phyloP scores from a whole-genome alignment of 1,284 basidiomycete species.

The Inonotus obliquus region DNA sequence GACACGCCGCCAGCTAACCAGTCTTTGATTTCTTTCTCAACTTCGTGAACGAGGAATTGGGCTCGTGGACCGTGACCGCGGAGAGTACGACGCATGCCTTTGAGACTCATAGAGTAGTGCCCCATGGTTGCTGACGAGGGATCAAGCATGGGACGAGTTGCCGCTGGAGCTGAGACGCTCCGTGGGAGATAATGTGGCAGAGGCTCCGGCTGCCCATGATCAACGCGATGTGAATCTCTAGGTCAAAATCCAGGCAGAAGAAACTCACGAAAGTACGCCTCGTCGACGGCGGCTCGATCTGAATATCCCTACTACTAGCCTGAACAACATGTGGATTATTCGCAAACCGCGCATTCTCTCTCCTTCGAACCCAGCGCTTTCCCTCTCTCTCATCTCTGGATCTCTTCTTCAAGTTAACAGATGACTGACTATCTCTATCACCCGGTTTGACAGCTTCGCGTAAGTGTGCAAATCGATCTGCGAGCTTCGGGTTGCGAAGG shows the following conservation, averaged over 20 bases:
- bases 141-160: conserved; percentile 38
- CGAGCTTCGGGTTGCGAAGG: conserved; percentile 52
- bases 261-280: conserved; percentile 52
- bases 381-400: conserved; percentile 60
- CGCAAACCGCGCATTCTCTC: conserved; percentile 69
- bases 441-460: too few relatives aligned
- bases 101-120: conserved; percentile 68
- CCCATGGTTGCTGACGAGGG: conserved; percentile 61
- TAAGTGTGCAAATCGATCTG: too few relatives aligned
- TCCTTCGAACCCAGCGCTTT: conserved; percentile 68
- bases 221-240: too few relatives aligned
- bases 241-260: too few relatives aligned
- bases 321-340: conserved; percentile 65
- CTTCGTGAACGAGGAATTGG: conserved; percentile 54
- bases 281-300: conserved; percentile 38
- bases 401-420: conserved; percentile 31
- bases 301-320: conserved; percentile 54
- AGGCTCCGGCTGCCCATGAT: conserved; percentile 55
- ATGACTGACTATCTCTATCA: conserved; percentile 14
- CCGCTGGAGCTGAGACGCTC: conserved; percentile 45
- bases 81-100: conserved; percentile 65
- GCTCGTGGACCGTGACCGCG: conserved; percentile 56
- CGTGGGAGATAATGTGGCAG: conserved; percentile 65
- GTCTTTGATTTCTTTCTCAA: conserved; percentile 57
- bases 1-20: conserved; percentile 65